Evolutionary conservation across 345 rosid species (phyloP).

Genomic region (Brassica juncea): DNA sequence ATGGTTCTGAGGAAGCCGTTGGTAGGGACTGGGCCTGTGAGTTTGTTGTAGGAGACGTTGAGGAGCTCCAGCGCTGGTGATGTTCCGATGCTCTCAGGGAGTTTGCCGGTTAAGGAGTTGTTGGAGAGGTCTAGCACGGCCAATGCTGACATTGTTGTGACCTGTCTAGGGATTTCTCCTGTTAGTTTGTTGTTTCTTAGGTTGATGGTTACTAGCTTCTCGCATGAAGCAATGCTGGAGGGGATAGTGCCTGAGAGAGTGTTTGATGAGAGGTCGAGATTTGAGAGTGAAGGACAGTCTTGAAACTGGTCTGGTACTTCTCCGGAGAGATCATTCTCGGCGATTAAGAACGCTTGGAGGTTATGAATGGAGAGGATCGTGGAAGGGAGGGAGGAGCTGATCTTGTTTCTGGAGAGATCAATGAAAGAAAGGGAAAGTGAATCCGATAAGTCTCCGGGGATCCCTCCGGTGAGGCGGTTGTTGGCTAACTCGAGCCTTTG

Average conservation of each 20-base stretch:
- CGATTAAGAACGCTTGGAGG: conserved; percentile 65
- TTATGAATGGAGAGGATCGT: conserved; percentile 75
- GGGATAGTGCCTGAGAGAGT: conserved; percentile 72
- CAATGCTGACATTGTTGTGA: conserved; percentile 78
- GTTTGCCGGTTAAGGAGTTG: conserved; percentile 72
- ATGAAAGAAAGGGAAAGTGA: conserved; percentile 84
- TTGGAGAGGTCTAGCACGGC: conserved; percentile 87
- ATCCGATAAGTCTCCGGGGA: conserved; percentile 66
- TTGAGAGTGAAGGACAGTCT: conserved; percentile 82
- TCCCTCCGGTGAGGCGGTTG: conserved; percentile 70
- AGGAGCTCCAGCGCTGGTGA: conserved; percentile 82
- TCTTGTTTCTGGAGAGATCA: conserved; percentile 71
- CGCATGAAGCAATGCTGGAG: conserved; percentile 80
- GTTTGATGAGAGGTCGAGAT: conserved; percentile 83
- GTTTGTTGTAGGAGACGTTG: conserved; percentile 77
- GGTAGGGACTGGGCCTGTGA: conserved; percentile 79
- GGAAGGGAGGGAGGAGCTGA: conserved; percentile 69
- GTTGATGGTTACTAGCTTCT: conserved; percentile 69
- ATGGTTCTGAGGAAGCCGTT: conserved; percentile 77
- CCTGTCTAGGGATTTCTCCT: conserved; percentile 68
- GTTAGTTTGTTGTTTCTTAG: conserved; percentile 62
- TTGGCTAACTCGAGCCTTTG: conserved; percentile 79
- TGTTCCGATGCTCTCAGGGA: conserved; percentile 73
- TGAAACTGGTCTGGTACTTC: conserved; percentile 88
- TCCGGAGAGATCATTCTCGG: conserved; percentile 66